These are phyloP conservation scores for Lizonia empirigonia DNA, from an alignment of 2,329 filamentous ascomycete species.

Conservation along the genomic window DNA sequence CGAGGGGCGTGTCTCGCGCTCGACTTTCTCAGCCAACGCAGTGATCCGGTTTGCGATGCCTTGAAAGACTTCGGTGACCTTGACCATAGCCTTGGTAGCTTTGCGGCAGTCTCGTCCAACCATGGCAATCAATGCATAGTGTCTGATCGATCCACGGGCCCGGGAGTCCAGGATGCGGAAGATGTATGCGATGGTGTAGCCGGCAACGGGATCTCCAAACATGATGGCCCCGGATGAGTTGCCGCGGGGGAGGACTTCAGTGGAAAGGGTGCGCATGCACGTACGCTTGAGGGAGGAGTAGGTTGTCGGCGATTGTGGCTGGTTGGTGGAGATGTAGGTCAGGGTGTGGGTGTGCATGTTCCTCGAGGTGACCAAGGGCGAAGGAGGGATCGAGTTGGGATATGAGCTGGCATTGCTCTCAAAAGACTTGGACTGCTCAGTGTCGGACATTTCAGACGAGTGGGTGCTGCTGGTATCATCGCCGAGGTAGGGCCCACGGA, in stretches of 20 bases:
- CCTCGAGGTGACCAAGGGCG: conserved; percentile 50
- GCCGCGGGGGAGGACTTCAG: conserved; percentile 61
- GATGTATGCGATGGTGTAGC: conserved; percentile 65
- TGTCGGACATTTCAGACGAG: conserved; percentile 46
- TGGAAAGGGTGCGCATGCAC: conserved; percentile 63
- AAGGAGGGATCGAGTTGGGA: conserved; percentile 47
- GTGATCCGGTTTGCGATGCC: conserved; percentile 60
- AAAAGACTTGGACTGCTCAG: conserved; percentile 47
- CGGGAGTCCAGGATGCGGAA: conserved; percentile 64
- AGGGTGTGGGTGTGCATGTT: conserved; percentile 60
- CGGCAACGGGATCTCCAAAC: conserved; percentile 61
- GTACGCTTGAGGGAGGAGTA: conserved; percentile 63
- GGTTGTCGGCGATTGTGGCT: conserved; percentile 58
- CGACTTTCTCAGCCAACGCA: conserved; percentile 47
- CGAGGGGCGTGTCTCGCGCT: conserved; percentile 43
- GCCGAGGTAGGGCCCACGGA: conserved; percentile 48
- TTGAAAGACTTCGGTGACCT: conserved; percentile 55
- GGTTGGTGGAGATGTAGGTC: conserved; percentile 63
- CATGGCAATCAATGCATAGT: conserved; percentile 63
- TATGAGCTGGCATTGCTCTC: conserved; percentile 41
- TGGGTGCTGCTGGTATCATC: conserved; percentile 43
- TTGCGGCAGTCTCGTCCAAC: conserved; percentile 63
- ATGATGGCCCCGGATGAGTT: conserved; percentile 63
- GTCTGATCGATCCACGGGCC: conserved; percentile 61
- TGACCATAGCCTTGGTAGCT: conserved; percentile 49